Base-by-base conservation (phyloP, 164 flowering plant genomes). In the Piper betle region DNA sequence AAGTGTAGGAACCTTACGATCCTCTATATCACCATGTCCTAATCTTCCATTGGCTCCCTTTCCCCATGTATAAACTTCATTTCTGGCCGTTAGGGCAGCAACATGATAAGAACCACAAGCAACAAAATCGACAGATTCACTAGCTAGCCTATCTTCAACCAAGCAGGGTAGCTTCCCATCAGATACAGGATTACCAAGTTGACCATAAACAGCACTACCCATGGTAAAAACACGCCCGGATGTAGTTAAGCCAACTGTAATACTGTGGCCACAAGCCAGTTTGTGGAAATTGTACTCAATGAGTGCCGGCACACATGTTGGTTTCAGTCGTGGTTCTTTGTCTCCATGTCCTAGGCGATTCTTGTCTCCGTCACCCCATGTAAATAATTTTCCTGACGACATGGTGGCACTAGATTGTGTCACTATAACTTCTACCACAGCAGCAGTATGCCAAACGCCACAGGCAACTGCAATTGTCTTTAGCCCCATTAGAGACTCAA, bases 21-120 rank as follows among this genome's bases (percentile, higher is more conserved):
- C 90, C 74, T 82, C 89, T 56, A 73, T 60, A 64, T 86, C 90
- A 55, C 93, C 93, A 76, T 86, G 93, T 57, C 93, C 93, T 72
- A 86, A 72, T 64, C 93, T 81, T 57, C 93, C 93, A 75, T 86
- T 86, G 39, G 90, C 89, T 60, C 93, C 93, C 71, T 84, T 86
- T 55, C 93, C 93, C 93, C 93, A 86, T 25, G 93, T 81, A 69
- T 75, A 86, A 50, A 86, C 88, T 72, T 86, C 93, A 72, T 82
- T 86, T 72, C 70, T 77, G 13, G 90, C 75, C 20, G 93, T 84
- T 58, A 86, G 75, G 42, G 79, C 87, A 50, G 87, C 82, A 19
- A 82, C 82, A 70, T 86, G 93, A 68, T 86, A 84, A 20, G 93
- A 82, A 70, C 93, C 93, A 72, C 86, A 84, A 4, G 89, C 75